Percentiles rank a stretch among this genome's conserved stretches.
Conservation (phyloP, 352 stramenopile genomes). For the Phytophthora quininea region DNA sequence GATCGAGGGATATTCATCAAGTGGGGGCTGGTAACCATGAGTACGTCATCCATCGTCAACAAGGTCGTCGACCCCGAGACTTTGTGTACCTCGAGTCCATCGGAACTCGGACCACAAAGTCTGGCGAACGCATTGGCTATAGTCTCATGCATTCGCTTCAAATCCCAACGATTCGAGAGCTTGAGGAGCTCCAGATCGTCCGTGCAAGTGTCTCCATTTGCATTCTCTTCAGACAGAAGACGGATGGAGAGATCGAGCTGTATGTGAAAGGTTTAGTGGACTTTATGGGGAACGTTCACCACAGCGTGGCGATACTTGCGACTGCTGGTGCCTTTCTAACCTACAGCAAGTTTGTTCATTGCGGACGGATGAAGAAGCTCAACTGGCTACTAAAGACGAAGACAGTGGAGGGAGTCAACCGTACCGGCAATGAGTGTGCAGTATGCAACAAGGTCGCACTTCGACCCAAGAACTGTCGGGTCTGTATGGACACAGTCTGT, state of each 20-base stretch:
- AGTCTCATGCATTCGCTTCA: constrained; percentile 27
- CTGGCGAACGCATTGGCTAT: constrained; percentile 25
- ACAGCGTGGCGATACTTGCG: constrained; percentile 4
- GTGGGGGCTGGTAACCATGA: constrained; percentile 25
- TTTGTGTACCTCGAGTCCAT: constrained; percentile 44
- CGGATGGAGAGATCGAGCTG: constrained; percentile 12
- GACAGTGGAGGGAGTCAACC: background rate
- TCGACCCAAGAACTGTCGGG: constrained; percentile 1
- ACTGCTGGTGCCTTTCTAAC: constrained; percentile 10
- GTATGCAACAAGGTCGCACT: constrained; percentile 10
- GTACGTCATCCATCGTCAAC: constrained; percentile 3
- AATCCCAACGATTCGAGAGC: constrained; percentile 19
- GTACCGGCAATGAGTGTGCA: constrained; percentile 1
- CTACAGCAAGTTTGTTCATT: constrained; percentile 16
- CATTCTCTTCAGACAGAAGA: constrained; percentile 21
- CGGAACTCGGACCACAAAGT: constrained; percentile 16
- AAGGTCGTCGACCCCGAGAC: constrained; percentile 29
- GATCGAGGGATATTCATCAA: constrained; percentile 46
- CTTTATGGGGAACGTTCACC: constrained; percentile 8
- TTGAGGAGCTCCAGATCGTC: constrained; percentile 24
- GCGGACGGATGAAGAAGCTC: constrained; percentile 32
- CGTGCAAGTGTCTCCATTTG: constrained; percentile 31
- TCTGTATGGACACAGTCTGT: constrained; percentile 9
- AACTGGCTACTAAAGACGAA: constrained; percentile 19
- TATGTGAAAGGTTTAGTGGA: constrained; percentile 23